A percentile compares a stretch with the other conserved stretches of the same genome.
These are phyloP conservation scores for Calendula officinalis DNA, from an alignment of 129 eudicot genomes.

Conservation along the genomic window DNA sequence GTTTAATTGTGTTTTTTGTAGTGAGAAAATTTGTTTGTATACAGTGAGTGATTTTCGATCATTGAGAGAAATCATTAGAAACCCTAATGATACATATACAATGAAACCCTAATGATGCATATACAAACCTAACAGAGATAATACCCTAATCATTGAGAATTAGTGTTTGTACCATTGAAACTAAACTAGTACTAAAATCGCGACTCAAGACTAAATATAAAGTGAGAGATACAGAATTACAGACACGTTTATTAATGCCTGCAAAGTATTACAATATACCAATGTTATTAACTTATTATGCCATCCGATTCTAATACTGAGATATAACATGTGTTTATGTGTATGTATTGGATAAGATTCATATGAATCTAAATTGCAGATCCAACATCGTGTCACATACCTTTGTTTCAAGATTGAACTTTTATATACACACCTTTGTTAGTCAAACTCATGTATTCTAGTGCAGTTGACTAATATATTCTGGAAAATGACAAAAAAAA, in stretches of 20 bases:
- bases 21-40: background rate
- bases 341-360: no score
- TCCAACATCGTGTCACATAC: background rate
- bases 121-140: no score
- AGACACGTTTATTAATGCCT: background rate
- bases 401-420: no score
- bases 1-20: background rate
- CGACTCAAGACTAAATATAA: no score
- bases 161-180: no score
- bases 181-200: no score
- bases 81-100: no score
- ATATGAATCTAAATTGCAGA: no score
- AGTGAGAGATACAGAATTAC: no score
- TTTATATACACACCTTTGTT: no score
- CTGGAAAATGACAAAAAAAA: background rate
- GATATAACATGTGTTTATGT: background rate
- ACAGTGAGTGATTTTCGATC: background rate
- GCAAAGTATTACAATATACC: background rate
- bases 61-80: background rate
- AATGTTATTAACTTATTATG: constrained; percentile 5
- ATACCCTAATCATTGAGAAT: no score
- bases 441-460: no score
- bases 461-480: background rate
- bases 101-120: background rate
- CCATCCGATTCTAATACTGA: background rate